Percentiles rank a stretch among this genome's conserved stretches.
Evolutionary conservation across 2,329 filamentous ascomycete genomes (phyloP).

Genomic region (Calcarisporium arbuscula): DNA sequence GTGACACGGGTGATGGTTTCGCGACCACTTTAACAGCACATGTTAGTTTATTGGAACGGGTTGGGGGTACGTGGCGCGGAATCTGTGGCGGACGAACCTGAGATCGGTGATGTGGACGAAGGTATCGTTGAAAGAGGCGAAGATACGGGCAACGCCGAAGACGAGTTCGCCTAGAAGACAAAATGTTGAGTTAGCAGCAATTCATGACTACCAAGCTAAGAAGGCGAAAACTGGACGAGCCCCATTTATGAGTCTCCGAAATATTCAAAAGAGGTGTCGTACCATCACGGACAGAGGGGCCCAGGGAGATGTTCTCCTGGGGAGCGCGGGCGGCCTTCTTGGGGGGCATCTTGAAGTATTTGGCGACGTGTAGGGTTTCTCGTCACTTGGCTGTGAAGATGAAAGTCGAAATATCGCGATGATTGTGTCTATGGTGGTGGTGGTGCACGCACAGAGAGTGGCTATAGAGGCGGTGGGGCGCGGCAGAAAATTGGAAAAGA

Average conservation of each 20-base stretch:
- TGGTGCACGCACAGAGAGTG: constrained; percentile 15
- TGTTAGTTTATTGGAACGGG: neutral
- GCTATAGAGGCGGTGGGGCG: constrained; percentile 26
- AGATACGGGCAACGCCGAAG: constrained; percentile 94
- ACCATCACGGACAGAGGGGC: constrained; percentile 95
- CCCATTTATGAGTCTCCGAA: neutral
- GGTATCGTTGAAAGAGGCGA: constrained; percentile 90
- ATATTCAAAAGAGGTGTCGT: constrained; percentile 19
- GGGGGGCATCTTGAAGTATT: constrained; percentile 71
- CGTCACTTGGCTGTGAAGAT: constrained; percentile 29
- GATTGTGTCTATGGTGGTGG: constrained; percentile 17
- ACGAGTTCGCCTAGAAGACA: constrained; percentile 73
- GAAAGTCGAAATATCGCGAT: constrained; percentile 19
- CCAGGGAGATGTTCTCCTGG: constrained; percentile 97
- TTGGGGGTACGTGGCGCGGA: neutral
- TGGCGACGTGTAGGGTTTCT: constrained; percentile 28
- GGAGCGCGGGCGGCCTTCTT: constrained; percentile 80
- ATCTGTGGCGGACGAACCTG: constrained; percentile 51
- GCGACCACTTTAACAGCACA: constrained; percentile 62
- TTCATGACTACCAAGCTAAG: no score
- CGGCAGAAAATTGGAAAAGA: constrained; percentile 26
- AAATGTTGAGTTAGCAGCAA: constrained; percentile 10
- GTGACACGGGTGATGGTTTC: constrained; percentile 99
- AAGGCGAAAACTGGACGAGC: neutral
- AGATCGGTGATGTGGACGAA: constrained; percentile 99